phyloP scores from a whole-genome alignment of 2,329 filamentous ascomycete genomes.

The Aspergillus tanneri region DNA sequence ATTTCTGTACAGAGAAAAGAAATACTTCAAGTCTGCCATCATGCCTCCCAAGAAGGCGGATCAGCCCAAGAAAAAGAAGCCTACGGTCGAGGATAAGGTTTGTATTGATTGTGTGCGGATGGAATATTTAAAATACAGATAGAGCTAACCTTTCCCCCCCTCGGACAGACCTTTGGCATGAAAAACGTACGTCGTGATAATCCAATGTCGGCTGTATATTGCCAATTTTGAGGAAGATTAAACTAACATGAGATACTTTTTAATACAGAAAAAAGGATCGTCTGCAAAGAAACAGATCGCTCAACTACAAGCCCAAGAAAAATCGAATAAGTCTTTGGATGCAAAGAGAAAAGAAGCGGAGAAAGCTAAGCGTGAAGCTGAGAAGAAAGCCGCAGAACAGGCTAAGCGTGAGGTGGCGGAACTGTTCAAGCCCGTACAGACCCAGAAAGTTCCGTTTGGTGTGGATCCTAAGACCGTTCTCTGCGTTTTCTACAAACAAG shows the following conservation, averaged over 20 bases:
- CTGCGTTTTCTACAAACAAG: conserved; percentile 96
- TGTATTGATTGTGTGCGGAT: conserved; percentile 15
- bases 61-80: conserved; percentile 50
- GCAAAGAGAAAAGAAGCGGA: conserved; percentile 76
- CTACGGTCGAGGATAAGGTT: conserved; percentile 74
- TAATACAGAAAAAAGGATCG: conserved; percentile 76
- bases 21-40: conserved; percentile 27
- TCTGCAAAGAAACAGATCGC: conserved; percentile 88
- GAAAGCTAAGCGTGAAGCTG: conserved; percentile 68
- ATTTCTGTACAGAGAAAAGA: conserved; percentile 9
- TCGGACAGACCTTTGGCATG: conserved; percentile 83
- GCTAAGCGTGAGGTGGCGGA: conserved; percentile 77
- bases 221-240: conserved; percentile 7
- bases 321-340: conserved; percentile 75
- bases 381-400: conserved; percentile 86
- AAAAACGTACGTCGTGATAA: conserved; percentile 66
- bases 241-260: conserved; percentile 20
- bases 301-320: conserved; percentile 72
- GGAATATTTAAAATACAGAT: neutral
- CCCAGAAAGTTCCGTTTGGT: conserved; percentile 97
- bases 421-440: conserved; percentile 86
- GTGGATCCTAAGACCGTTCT: conserved; percentile 97
- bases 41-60: conserved; percentile 51
- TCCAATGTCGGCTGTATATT: conserved; percentile 1
- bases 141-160: conserved; percentile 13